Evolutionary conservation across 192 early-diverging fungal species (phyloP).

Genomic region (Paraglomus brasilianum): DNA sequence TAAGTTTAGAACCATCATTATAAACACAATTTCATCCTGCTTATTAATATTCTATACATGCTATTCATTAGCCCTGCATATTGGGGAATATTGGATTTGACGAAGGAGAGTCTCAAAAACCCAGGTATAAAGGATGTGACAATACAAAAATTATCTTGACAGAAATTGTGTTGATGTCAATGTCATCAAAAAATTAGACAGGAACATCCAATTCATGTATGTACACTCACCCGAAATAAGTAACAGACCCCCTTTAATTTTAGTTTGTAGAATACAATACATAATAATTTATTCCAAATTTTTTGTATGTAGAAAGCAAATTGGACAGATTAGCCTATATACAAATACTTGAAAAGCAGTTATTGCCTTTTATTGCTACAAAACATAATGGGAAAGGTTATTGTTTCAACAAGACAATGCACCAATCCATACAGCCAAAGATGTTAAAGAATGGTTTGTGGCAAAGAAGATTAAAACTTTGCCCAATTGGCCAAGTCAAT

Average conservation of each 20-base stretch:
- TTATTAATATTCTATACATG: constrained; percentile 4
- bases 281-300: too few species aligned
- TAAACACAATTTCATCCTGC: constrained; percentile 5
- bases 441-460: constrained; percentile 11
- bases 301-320: too few species aligned
- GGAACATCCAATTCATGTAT: constrained; percentile 18
- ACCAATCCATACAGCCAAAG: constrained; percentile 2
- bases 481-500: constrained; percentile 29
- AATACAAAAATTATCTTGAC: constrained; percentile 20
- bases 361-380: too few species aligned
- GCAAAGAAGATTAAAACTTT: constrained; percentile 18
- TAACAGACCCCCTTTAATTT: too few species aligned
- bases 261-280: too few species aligned
- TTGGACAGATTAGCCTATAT: too few species aligned
- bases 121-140: not conserved
- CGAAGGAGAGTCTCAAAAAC: constrained; percentile 20
- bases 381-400: too few species aligned
- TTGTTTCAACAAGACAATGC: constrained; percentile 24
- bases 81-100: constrained; percentile 25
- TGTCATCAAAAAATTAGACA: constrained; percentile 21
- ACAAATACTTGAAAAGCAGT: too few species aligned
- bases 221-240: too few species aligned
- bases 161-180: constrained; percentile 10
- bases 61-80: constrained; percentile 11
- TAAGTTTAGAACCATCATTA: constrained; percentile 3